A percentile compares a stretch with the other conserved stretches of the same genome.
These are phyloP conservation scores for Pugionium dolabratum DNA, from an alignment of 345 rosid genomes.

Conservation along the genomic window DNA sequence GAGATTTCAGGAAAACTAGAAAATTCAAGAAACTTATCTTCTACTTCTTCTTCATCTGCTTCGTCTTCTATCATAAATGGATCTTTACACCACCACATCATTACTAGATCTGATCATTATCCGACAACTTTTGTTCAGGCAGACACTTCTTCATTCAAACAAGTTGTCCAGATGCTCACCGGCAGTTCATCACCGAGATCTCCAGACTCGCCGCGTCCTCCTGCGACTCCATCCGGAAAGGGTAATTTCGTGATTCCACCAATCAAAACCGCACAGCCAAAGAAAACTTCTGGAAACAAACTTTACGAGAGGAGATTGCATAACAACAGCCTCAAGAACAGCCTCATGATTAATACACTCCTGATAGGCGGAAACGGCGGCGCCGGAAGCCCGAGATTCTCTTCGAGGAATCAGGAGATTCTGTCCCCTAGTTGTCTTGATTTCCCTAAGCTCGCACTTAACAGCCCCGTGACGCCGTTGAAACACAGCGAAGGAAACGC, in stretches of 20 bases:
- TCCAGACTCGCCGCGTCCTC: slow-evolving; percentile 45
- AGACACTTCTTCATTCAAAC: slow-evolving; percentile 81
- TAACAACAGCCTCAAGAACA: slow-evolving; percentile 64
- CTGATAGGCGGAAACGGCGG: slow-evolving; percentile 42
- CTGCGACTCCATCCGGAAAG: slow-evolving; percentile 31
- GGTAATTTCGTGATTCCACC: slow-evolving; percentile 62
- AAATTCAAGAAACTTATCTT: slow-evolving; percentile 51
- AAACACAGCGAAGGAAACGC: slow-evolving; percentile 37
- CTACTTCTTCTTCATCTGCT: slow-evolving; percentile 36
- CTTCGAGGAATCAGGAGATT: slow-evolving; percentile 73
- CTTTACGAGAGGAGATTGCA: slow-evolving; percentile 85
- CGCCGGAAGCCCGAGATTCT: slow-evolving; percentile 49
- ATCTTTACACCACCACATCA: slow-evolving; percentile 48
- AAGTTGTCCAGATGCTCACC: slow-evolving; percentile 93
- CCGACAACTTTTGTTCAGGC: slow-evolving; percentile 95
- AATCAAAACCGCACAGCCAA: slow-evolving; percentile 55
- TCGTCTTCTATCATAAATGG: slow-evolving; percentile 43
- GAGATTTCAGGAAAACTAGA: slow-evolving; percentile 50
- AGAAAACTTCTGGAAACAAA: slow-evolving; percentile 54
- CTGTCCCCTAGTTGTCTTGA: slow-evolving; percentile 92
- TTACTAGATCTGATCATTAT: slow-evolving; percentile 89
- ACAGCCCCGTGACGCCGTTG: slow-evolving; percentile 88
- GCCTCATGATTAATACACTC: slow-evolving; percentile 85
- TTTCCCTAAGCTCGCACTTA: slow-evolving; percentile 81
- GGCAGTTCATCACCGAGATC: slow-evolving; percentile 56